Evolutionary conservation across 169 alveolate species (phyloP), one percentile per base, ranked within the genome.

Genomic region (Cryptosporidium meleagridis): DNA sequence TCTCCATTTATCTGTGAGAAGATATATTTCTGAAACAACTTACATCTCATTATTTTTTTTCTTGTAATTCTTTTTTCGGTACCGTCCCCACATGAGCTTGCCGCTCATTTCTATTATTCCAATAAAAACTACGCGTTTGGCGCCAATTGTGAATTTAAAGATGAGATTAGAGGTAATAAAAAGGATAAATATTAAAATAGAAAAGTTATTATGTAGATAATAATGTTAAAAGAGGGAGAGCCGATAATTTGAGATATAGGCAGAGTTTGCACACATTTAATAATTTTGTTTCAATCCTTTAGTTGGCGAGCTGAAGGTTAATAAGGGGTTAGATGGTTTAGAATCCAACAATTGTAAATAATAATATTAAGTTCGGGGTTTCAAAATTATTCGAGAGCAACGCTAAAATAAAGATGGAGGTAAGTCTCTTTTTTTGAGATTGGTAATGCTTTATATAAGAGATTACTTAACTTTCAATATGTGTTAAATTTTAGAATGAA

Each of bases 101-200:
- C 37, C 67, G 35, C 35, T 4, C 35, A 21, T n/a, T 26, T 1
- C 1, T 5, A 23, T 21, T 21, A n/a, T 55, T 65, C 51, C 7
- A 2, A 2, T 18, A 65, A n/a, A 65, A 3, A 48, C 14, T 48
- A 14, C 21, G 55, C 33, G 3, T 65, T 31, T 65, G 72, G 72
- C 72, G 72, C 72, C 72, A 65, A 65, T 8, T 21, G 14, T 37
- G 26, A 29, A 65, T 26, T 65, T 35, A 33, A 31, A 65, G 72
- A 65, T 65, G 72, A 65, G 29, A 65, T n/a, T 0, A 16, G 51
- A 33, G 23, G 2, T 55, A 12, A 5, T 0, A 55, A 21, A 26
- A 21, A 55, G 12, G 35, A 26, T 14, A 26, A 26, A 55, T 55
- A 21, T 55, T 55, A 0, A 0, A 26, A 21, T 0, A 9, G 23